Conservation (phyloP, 768 basidiomycete genomes). For the Amanita polypyramis region DNA sequence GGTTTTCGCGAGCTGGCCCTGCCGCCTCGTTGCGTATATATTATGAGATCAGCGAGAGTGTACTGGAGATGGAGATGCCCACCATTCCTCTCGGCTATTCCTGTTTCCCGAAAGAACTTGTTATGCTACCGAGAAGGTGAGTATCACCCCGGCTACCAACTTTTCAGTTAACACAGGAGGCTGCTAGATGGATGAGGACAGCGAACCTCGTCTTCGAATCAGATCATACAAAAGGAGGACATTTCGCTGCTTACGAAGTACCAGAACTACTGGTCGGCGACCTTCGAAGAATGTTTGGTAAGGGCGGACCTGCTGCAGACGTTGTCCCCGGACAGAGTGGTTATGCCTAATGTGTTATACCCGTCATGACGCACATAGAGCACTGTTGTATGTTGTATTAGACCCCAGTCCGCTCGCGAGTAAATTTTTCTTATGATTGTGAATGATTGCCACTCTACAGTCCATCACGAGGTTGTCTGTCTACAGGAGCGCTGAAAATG, state of each 20-base stretch:
- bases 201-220: conserved; percentile 34
- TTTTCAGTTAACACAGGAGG: neutral
- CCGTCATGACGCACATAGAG: too few species aligned
- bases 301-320: conserved; percentile 35
- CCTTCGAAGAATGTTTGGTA: conserved; percentile 46
- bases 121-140: conserved; percentile 20
- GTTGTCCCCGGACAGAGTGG: conserved; percentile 36
- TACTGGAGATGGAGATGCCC: conserved; percentile 5
- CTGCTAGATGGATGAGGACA: conserved; percentile 29
- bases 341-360: conserved; percentile 15
- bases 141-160: conserved; percentile 7
- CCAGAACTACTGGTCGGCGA: conserved; percentile 39
- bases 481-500: too few species aligned
- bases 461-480: too few species aligned
- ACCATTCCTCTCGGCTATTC: conserved; percentile 38
- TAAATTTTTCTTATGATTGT: too few species aligned
- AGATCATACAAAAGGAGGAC: conserved; percentile 41
- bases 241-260: conserved; percentile 45
- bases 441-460: too few species aligned
- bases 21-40: conserved; percentile 50
- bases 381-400: too few species aligned
- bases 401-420: too few species aligned
- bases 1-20: conserved; percentile 49
- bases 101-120: conserved; percentile 40
- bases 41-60: conserved; percentile 28